These are phyloP conservation scores for Taiwanofungus camphoratus DNA, from an alignment of 1,284 basidiomycete genomes.

Conservation along the genomic window DNA sequence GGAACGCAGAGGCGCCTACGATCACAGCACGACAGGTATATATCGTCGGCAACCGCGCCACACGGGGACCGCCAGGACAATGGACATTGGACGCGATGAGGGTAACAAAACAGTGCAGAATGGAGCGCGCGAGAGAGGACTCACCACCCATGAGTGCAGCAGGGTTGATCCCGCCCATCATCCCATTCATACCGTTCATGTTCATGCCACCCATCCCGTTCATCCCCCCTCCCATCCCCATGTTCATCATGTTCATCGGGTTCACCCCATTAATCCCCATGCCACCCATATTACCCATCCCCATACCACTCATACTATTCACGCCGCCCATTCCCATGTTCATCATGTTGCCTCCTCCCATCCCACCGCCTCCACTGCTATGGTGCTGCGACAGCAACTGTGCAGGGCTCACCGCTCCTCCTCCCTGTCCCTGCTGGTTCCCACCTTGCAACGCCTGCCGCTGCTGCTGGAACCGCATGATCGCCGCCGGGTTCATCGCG, in stretches of 20 bases:
- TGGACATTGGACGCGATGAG: not conserved
- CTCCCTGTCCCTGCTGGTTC: conserved; percentile 10
- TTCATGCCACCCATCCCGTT: conserved; percentile 13
- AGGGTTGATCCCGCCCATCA: conserved; percentile 17
- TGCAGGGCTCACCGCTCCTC: conserved; percentile 17
- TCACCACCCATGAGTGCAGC: conserved; percentile 16
- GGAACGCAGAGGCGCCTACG: not conserved
- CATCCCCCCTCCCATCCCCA: conserved; percentile 11
- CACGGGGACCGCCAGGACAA: not conserved
- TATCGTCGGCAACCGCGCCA: not conserved
- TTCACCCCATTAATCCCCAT: conserved; percentile 12
- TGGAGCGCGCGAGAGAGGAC: not conserved
- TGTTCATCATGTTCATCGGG: conserved; percentile 1
- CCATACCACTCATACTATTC: conserved; percentile 10
- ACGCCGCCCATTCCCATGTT: conserved; percentile 6
- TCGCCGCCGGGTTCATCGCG: conserved; percentile 18
- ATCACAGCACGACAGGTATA: not conserved
- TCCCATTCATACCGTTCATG: conserved; percentile 9
- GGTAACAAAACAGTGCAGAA: not conserved
- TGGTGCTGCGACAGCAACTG: conserved; percentile 17
- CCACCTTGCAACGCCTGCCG: too few relatives aligned
- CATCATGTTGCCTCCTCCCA: conserved; percentile 3
- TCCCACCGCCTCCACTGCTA: not conserved
- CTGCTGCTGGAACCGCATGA: conserved; percentile 20
- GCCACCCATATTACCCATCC: conserved; percentile 4